phyloP scores from a whole-genome alignment of 2,329 filamentous ascomycete species.

The Cercospora sesami region DNA sequence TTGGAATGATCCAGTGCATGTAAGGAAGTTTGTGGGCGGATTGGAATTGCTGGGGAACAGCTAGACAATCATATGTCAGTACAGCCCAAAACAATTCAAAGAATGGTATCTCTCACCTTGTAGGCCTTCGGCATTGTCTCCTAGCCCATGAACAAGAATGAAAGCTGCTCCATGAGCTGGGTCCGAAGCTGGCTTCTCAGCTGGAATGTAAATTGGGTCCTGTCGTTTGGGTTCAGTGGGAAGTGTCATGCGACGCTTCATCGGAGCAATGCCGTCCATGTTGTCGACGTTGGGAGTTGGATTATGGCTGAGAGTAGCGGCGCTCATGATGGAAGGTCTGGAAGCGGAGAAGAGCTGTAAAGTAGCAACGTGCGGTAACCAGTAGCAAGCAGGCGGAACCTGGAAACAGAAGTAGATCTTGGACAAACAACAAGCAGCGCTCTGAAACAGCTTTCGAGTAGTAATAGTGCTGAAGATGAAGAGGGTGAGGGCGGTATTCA shows the following conservation, averaged over 20 bases:
- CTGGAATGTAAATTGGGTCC: conserved; percentile 43
- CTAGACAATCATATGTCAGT: conserved; percentile 15
- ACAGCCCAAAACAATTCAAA: fast-evolving
- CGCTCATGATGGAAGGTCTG: not conserved
- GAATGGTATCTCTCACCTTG: conserved; percentile 36
- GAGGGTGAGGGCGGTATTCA: not conserved
- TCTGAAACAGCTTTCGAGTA: not conserved
- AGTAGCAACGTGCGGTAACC: not conserved
- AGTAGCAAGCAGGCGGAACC: conserved; percentile 3
- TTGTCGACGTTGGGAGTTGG: conserved; percentile 18
- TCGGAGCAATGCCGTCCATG: conserved; percentile 21
- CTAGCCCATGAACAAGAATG: conserved; percentile 49
- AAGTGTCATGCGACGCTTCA: conserved; percentile 36
- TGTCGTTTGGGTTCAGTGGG: conserved; percentile 30
- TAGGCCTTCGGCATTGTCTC: conserved; percentile 49
- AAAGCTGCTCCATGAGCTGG: conserved; percentile 46
- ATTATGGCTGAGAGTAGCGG: conserved; percentile 11
- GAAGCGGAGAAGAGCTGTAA: not conserved
- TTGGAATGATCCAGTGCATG: conserved; percentile 54
- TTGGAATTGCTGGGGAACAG: conserved; percentile 45
- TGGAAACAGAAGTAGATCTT: not conserved
- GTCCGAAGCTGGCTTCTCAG: conserved; percentile 38
- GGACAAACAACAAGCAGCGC: conserved; percentile 3
- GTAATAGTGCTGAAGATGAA: not conserved
- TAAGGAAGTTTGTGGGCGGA: conserved; percentile 50